Percentiles rank a stretch among this genome's conserved stretches.
These are phyloP conservation scores for Fomitopsis serialis DNA, from an alignment of 768 basidiomycete species.

Conservation along the genomic window DNA sequence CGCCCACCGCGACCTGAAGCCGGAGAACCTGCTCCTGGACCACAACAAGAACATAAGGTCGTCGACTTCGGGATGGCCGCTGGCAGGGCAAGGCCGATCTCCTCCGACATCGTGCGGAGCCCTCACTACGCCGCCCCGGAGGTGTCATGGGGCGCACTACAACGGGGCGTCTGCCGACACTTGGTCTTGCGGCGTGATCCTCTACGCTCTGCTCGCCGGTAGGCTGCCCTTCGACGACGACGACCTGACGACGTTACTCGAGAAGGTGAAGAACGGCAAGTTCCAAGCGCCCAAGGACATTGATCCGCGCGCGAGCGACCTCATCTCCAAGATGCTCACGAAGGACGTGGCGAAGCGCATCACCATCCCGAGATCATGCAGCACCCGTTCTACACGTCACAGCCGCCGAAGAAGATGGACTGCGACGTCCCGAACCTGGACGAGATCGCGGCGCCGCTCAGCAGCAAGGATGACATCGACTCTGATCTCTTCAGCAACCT, in stretches of 20 bases:
- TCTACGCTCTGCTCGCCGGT: conserved; percentile 84
- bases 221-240: conserved; percentile 93
- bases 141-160: conserved; percentile 76
- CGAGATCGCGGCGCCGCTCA: conserved; percentile 65
- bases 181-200: conserved; percentile 95
- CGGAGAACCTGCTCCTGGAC: conserved; percentile 89
- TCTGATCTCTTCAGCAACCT: conserved; percentile 87
- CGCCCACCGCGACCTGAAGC: conserved; percentile 91
- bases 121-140: conserved; percentile 96
- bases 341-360: conserved; percentile 72
- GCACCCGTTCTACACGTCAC: conserved; percentile 74
- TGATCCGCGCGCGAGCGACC: conserved; percentile 63
- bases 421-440: conserved; percentile 54
- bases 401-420: conserved; percentile 38
- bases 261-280: conserved; percentile 70
- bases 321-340: conserved; percentile 77
- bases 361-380: conserved; percentile 72
- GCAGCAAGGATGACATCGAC: conserved; percentile 64
- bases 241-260: conserved; percentile 68
- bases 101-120: conserved; percentile 87
- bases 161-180: conserved; percentile 87
- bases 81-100: conserved; percentile 67
- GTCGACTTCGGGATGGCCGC: conserved; percentile 98
- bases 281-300: conserved; percentile 74
- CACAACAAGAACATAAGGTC: conserved; percentile 82